Conservation (phyloP, 768 basidiomycete genomes). For the Leccinum truebloodii region DNA sequence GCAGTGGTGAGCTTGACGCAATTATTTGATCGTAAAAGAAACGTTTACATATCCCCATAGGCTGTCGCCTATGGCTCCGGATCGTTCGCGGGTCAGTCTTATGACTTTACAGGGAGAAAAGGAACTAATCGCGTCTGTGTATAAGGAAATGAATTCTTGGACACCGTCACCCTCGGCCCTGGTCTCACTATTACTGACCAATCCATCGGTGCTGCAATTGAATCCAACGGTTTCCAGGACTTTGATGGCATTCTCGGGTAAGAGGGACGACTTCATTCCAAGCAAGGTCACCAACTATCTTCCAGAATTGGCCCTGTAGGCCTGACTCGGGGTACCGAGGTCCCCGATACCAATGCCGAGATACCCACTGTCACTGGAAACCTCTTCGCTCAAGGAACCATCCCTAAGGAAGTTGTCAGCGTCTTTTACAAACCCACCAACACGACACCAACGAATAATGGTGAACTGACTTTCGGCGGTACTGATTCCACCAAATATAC, state of each 20-base stretch:
- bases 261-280: slow-evolving; percentile 9
- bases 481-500: slow-evolving; percentile 26
- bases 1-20: slow-evolving; percentile 43
- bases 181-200: slow-evolving; percentile 53
- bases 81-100: slow-evolving; percentile 49
- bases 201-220: slow-evolving; percentile 63
- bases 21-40: not conserved
- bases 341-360: not conserved
- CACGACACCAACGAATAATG: slow-evolving; percentile 37
- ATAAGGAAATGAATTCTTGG: slow-evolving; percentile 46
- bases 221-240: slow-evolving; percentile 43
- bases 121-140: slow-evolving; percentile 2
- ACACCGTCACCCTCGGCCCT: slow-evolving; percentile 52
- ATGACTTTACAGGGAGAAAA: not conserved
- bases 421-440: slow-evolving; percentile 53
- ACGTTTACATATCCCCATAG: slow-evolving; percentile 28
- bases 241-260: slow-evolving; percentile 71
- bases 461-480: slow-evolving; percentile 57
- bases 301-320: slow-evolving; percentile 59
- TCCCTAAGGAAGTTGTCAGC: slow-evolving; percentile 43
- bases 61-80: slow-evolving; percentile 61
- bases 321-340: slow-evolving; percentile 46
- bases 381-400: slow-evolving; percentile 43
- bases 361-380: slow-evolving; percentile 63
- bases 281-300: not conserved